Percentiles rank a stretch among this genome's conserved stretches.
phyloP scores from a whole-genome alignment of 202 grass and related monocot genomes.

The Elaeis oleifera region DNA sequence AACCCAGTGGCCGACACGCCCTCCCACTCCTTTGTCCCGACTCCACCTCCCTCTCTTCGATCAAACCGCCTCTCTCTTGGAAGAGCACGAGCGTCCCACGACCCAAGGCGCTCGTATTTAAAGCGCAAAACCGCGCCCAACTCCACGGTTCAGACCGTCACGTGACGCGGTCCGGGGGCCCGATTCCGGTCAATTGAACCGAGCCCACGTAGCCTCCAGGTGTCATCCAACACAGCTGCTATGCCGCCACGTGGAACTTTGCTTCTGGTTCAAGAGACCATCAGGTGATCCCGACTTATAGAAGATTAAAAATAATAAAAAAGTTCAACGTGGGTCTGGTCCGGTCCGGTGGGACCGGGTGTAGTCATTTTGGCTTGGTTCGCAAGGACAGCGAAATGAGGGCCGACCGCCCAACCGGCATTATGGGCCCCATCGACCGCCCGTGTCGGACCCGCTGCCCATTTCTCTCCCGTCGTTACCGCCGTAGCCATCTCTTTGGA shows the following conservation, averaged over 20 bases:
- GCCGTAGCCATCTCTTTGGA: slow-evolving; percentile 5
- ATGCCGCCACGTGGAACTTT: not conserved
- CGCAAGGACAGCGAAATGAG: too few relatives aligned
- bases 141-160: too few relatives aligned
- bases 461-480: slow-evolving; percentile 18
- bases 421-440: slow-evolving; percentile 1
- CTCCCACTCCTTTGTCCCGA: not conserved
- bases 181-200: too few relatives aligned
- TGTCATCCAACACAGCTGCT: too few relatives aligned
- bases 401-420: not conserved
- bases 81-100: slow-evolving; percentile 9
- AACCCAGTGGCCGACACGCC: not conserved
- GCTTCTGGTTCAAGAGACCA: slow-evolving; percentile 14
- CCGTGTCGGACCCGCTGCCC: not conserved
- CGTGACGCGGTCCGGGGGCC: too few relatives aligned
- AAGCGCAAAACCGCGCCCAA: too few relatives aligned
- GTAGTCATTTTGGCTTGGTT: not conserved
- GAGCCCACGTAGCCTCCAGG: too few relatives aligned
- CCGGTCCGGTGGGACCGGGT: not conserved
- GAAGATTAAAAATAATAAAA: too few relatives aligned
- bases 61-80: not conserved
- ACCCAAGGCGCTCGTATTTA: too few relatives aligned
- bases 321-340: slow-evolving; percentile 25
- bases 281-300: not conserved
- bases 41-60: not conserved